A percentile compares a stretch with the other conserved stretches of the same genome.
Conservation (phyloP, 805 yeast genomes). For the Zygoascus biomembranicola region DNA sequence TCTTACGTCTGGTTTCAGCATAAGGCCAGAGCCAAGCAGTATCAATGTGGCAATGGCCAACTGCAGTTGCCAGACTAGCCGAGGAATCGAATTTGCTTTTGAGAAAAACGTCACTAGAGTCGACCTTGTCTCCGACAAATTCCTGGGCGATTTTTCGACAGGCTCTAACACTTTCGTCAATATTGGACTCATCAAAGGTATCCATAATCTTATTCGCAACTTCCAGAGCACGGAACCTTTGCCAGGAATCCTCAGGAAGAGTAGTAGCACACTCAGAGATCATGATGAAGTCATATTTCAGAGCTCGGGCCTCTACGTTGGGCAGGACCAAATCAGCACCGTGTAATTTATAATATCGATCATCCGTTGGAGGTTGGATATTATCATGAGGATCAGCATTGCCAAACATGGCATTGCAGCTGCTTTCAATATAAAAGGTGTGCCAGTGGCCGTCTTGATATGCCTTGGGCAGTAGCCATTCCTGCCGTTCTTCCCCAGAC, state of each 20-base stretch:
- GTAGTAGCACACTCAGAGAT: slow-evolving; percentile 91
- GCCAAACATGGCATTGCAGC: slow-evolving; percentile 95
- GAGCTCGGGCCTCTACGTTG: slow-evolving; percentile 66
- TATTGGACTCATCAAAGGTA: slow-evolving; percentile 54
- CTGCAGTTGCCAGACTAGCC: slow-evolving; percentile 36
- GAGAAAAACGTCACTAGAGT: slow-evolving; percentile 53
- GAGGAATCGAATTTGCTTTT: slow-evolving; percentile 16
- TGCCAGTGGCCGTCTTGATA: slow-evolving; percentile 44
- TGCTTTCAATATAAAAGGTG: slow-evolving; percentile 73
- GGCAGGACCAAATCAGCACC: slow-evolving; percentile 77
- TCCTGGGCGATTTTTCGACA: slow-evolving; percentile 61
- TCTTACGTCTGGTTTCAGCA: slow-evolving; percentile 88
- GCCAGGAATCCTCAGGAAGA: slow-evolving; percentile 67
- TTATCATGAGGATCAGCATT: slow-evolving; percentile 39
- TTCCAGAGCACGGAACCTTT: slow-evolving; percentile 72
- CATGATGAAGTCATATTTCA: slow-evolving; percentile 75
- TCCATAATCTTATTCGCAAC: slow-evolving; percentile 80
- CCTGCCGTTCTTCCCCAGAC: slow-evolving; percentile 75
- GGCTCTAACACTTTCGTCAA: slow-evolving; percentile 39
- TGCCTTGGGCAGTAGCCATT: slow-evolving; percentile 60
- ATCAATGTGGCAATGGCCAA: slow-evolving; percentile 95
- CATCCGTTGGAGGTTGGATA: slow-evolving; percentile 62
- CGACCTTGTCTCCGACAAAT: slow-evolving; percentile 58
- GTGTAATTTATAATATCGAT: slow-evolving; percentile 58
- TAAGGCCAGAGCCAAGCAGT: slow-evolving; percentile 99